Evolutionary conservation across 768 basidiomycete genomes (phyloP).

Genomic region (Leccinum incarnatum): DNA sequence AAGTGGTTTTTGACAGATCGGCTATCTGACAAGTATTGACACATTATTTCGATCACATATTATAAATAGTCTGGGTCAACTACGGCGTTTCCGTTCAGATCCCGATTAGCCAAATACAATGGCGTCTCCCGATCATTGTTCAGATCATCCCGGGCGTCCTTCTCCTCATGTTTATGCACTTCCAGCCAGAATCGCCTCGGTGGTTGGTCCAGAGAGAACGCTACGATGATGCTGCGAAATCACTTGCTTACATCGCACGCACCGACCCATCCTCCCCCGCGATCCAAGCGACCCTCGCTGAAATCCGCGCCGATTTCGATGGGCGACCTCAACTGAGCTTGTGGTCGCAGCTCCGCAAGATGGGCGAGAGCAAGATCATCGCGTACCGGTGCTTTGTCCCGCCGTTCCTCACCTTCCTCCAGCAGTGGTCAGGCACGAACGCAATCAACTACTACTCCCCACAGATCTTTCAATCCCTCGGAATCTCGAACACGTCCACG

Average conservation of each 20-base stretch:
- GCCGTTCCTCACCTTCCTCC: constrained; percentile 33
- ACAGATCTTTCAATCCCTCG: constrained; percentile 35
- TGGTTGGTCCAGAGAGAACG: constrained; percentile 38
- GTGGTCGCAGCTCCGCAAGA: constrained; percentile 31
- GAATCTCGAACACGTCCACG: constrained; percentile 30
- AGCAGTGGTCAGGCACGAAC: constrained; percentile 43
- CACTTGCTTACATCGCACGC: constrained; percentile 30
- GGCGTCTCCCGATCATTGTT: constrained; percentile 37
- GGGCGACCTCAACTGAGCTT: constrained; percentile 29
- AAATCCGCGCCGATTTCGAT: constrained; percentile 35
- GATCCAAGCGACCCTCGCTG: constrained; percentile 32
- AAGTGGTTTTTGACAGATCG: constrained; percentile 10
- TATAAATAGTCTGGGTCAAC: constrained; percentile 35
- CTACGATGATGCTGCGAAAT: constrained; percentile 33
- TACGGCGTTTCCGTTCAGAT: constrained; percentile 30
- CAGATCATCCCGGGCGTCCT: constrained; percentile 41
- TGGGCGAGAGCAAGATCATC: constrained; percentile 32
- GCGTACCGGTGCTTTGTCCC: constrained; percentile 34
- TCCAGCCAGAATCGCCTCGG: constrained; percentile 42
- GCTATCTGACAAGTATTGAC: constrained; percentile 1
- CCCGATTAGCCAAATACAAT: constrained; percentile 30
- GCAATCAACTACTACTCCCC: constrained; percentile 43
- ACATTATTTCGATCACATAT: not conserved
- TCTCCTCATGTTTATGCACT: constrained; percentile 35
- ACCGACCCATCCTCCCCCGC: constrained; percentile 24